These are phyloP conservation scores for Rhizoctonia solani DNA, from an alignment of 1,284 basidiomycete species.

Conservation along the genomic window DNA sequence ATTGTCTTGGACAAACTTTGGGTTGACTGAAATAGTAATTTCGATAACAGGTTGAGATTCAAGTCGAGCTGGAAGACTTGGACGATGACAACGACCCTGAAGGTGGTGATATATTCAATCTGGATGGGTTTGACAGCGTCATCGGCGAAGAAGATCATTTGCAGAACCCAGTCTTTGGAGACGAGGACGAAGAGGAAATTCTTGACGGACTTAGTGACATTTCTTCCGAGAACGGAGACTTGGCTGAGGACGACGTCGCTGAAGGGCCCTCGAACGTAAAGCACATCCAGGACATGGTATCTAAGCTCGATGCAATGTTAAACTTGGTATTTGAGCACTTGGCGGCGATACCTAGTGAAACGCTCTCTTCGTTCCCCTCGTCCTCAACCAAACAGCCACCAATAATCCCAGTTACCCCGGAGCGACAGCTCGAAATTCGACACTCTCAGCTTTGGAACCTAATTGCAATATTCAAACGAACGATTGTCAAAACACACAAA, in stretches of 20 bases:
- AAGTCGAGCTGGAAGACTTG: conserved; percentile 91
- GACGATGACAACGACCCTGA: conserved; percentile 63
- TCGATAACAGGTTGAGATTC: conserved; percentile 87
- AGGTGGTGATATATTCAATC: conserved; percentile 67
- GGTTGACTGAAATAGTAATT: conserved; percentile 32
- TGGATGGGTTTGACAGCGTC: conserved; percentile 83
- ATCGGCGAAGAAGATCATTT: conserved; percentile 66
- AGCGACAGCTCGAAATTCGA: conserved; percentile 35
- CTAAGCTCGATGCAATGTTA: conserved; percentile 89
- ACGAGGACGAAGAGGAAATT: conserved; percentile 52
- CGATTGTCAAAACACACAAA: conserved; percentile 93
- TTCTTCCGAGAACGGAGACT: conserved; percentile 47
- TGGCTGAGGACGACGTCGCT: conserved; percentile 54
- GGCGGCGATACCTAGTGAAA: conserved; percentile 51
- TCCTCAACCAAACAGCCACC: conserved; percentile 42
- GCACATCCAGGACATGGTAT: conserved; percentile 83
- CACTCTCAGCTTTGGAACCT: conserved; percentile 81
- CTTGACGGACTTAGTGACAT: conserved; percentile 47
- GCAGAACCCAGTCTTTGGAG: conserved; percentile 57
- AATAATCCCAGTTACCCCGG: conserved; percentile 39
- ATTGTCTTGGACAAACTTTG: neutral
- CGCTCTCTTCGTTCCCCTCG: conserved; percentile 24
- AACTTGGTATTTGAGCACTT: conserved; percentile 85
- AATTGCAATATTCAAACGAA: conserved; percentile 89
- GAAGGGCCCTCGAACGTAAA: conserved; percentile 63